These are phyloP conservation scores for Colletotrichum sidae DNA, from an alignment of 2,329 filamentous ascomycete genomes.

Conservation along the genomic window DNA sequence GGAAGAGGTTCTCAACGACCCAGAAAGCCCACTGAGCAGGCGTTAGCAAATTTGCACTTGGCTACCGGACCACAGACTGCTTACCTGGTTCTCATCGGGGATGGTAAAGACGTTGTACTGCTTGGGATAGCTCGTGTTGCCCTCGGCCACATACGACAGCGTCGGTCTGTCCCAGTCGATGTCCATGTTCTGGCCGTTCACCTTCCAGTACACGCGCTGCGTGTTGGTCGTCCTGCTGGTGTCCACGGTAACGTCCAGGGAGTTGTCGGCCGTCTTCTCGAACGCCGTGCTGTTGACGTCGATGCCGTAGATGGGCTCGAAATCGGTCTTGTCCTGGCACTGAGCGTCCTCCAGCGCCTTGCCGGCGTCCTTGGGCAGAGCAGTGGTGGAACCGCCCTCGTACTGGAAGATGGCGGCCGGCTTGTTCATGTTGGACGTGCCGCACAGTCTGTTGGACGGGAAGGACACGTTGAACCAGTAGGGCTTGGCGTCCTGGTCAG, in stretches of 20 bases:
- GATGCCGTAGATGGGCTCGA: slow-evolving; percentile 43
- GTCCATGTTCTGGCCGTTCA: slow-evolving; percentile 49
- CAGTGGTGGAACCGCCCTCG: slow-evolving; percentile 43
- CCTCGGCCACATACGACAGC: slow-evolving; percentile 42
- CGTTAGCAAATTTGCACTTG: not conserved
- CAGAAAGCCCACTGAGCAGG: slow-evolving; percentile 33
- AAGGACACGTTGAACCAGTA: slow-evolving; percentile 53
- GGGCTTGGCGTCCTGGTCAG: slow-evolving; percentile 41
- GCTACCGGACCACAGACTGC: not conserved
- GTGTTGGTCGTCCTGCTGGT: slow-evolving; percentile 38
- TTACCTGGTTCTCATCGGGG: slow-evolving; percentile 21
- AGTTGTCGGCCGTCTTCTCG: slow-evolving; percentile 39
- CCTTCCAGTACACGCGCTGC: slow-evolving; percentile 46
- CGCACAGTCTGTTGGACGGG: slow-evolving; percentile 46
- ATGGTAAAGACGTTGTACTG: slow-evolving; percentile 33
- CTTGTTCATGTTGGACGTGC: slow-evolving; percentile 44
- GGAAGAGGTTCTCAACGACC: slow-evolving; percentile 35
- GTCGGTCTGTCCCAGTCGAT: slow-evolving; percentile 56
- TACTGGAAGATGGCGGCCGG: slow-evolving; percentile 56
- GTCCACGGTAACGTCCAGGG: slow-evolving; percentile 42
- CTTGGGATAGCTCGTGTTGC: slow-evolving; percentile 19
- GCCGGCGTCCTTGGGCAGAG: slow-evolving; percentile 46
- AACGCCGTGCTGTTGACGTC: slow-evolving; percentile 44
- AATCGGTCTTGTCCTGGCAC: slow-evolving; percentile 40
- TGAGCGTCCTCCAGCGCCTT: slow-evolving; percentile 39